phyloP scores from a whole-genome alignment of 129 eudicot genomes.

The Centaurea solstitialis region DNA sequence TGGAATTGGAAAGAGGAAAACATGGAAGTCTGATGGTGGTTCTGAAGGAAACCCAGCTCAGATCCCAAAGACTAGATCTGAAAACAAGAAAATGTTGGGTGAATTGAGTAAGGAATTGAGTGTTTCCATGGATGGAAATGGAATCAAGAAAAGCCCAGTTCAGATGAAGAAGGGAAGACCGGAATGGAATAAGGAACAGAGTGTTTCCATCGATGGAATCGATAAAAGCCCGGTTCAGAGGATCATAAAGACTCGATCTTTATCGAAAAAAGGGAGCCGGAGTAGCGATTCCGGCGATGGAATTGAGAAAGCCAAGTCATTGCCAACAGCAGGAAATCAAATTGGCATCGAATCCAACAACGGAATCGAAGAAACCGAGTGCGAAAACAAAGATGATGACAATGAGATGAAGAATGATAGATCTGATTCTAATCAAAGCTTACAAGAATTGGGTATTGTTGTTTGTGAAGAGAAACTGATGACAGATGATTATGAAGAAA shows the following conservation, averaged over 20 bases:
- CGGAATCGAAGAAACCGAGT: conserved; percentile 21
- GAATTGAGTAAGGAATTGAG: conserved; percentile 42
- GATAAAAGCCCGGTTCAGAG: conserved; percentile 39
- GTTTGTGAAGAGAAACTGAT: conserved; percentile 55
- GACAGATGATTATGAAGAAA: conserved; percentile 37
- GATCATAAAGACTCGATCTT: conserved; percentile 22
- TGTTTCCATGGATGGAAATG: conserved; percentile 45
- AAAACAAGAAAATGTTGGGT: conserved; percentile 43
- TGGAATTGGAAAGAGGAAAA: conserved; percentile 58
- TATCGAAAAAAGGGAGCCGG: conserved; percentile 31
- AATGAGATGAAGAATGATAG: conserved; percentile 24
- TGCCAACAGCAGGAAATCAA: background rate
- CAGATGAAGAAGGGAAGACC: conserved; percentile 44
- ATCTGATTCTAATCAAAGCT: conserved; percentile 40
- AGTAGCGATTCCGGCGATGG: conserved; percentile 18
- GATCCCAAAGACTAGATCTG: conserved; percentile 58
- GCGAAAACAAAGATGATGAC: conserved; percentile 30
- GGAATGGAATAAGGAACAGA: conserved; percentile 27
- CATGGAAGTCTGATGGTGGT: conserved; percentile 77
- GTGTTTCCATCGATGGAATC: conserved; percentile 33
- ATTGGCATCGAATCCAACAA: conserved; percentile 13
- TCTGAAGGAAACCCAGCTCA: conserved; percentile 54
- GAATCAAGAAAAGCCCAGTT: conserved; percentile 46
- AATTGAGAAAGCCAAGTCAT: conserved; percentile 25
- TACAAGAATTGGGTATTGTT: conserved; percentile 32